Evolutionary conservation across 352 stramenopile species (phyloP).

Genomic region (Pythium aphanidermatum): DNA sequence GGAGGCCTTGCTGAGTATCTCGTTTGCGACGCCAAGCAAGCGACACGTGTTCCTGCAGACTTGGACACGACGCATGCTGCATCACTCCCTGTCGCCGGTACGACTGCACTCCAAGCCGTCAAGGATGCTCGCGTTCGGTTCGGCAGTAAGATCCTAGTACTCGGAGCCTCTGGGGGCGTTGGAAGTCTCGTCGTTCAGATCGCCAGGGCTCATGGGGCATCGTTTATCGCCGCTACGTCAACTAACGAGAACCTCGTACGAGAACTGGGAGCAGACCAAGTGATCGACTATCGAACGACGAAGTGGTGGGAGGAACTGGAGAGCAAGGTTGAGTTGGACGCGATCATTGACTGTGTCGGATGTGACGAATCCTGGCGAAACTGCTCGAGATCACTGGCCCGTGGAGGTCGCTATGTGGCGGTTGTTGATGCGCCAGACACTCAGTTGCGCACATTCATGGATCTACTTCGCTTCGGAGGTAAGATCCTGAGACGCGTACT

Average conservation of each 20-base stretch:
- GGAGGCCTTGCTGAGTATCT: conserved; percentile 34
- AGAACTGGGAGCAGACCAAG: conserved; percentile 41
- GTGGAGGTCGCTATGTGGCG: conserved; percentile 28
- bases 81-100: conserved; percentile 25
- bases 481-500: conserved; percentile 16
- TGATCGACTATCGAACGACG: conserved; percentile 40
- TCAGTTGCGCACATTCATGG: conserved; percentile 13
- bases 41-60: conserved; percentile 15
- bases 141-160: conserved; percentile 63
- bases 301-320: conserved; percentile 46
- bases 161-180: conserved; percentile 74
- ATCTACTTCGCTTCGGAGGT: conserved; percentile 25
- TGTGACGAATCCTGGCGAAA: conserved; percentile 28
- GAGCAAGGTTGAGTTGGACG: conserved; percentile 18
- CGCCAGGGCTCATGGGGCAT: conserved; percentile 33
- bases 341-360: conserved; percentile 39
- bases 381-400: conserved; percentile 17
- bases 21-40: conserved; percentile 16
- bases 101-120: conserved; percentile 28
- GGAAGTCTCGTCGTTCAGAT: conserved; percentile 72
- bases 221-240: conserved; percentile 56
- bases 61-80: conserved; percentile 22
- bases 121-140: conserved; percentile 22
- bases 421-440: conserved; percentile 25
- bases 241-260: conserved; percentile 33